Conservation (phyloP, 768 basidiomycete genomes). For the Termitomyces sp. region DNA sequence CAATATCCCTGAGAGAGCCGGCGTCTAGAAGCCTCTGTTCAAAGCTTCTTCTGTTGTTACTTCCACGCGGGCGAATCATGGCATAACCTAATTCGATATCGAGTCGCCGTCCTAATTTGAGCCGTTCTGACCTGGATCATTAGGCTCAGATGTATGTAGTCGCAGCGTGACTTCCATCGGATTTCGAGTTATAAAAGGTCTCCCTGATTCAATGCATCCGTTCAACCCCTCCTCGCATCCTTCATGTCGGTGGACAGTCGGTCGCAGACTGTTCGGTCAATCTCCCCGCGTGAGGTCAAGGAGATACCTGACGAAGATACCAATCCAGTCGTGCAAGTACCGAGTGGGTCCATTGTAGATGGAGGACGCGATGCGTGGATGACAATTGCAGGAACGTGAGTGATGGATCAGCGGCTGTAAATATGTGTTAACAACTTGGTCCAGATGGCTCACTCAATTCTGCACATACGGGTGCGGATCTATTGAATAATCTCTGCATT, state of each 20-base stretch:
- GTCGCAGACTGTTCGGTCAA: constrained; percentile 2
- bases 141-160: neutral
- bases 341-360: constrained; percentile 18
- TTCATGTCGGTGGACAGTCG: constrained; percentile 7
- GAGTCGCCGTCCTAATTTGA: constrained; percentile 1
- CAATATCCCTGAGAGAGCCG: neutral
- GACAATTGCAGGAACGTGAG: constrained; percentile 40
- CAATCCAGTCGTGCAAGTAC: neutral
- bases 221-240: neutral
- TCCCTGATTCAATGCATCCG: neutral
- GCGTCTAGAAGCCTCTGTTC: neutral
- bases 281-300: neutral
- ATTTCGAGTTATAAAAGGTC: constrained; percentile 3
- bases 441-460: constrained; percentile 39
- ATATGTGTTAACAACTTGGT: neutral
- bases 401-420: constrained; percentile 1
- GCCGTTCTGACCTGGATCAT: neutral
- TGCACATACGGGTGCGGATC: constrained; percentile 37
- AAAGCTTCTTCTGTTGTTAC: neutral
- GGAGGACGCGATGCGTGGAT: constrained; percentile 37
- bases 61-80: constrained; percentile 7
- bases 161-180: constrained; percentile 4
- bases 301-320: neutral
- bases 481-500: neutral
- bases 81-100: constrained; percentile 1